Conservation (phyloP, 2,329 filamentous ascomycete genomes). For the Balansia obtecta region DNA sequence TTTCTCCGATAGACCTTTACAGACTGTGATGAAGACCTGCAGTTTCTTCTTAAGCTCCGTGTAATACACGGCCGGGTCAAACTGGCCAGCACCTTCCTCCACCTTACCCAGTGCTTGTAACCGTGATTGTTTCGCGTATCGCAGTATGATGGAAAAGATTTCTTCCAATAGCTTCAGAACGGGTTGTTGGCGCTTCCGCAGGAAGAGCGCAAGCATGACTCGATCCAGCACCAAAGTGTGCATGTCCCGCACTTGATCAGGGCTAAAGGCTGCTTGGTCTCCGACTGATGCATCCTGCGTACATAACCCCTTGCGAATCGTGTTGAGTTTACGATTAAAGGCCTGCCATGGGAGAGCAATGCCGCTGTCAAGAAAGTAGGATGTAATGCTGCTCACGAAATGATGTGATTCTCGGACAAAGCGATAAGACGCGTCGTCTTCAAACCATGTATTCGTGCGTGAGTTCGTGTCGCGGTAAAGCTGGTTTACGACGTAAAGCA, state of each 20-base stretch:
- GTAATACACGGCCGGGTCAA: conserved; percentile 39
- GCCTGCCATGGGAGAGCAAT: conserved; percentile 60
- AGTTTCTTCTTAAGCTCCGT: conserved; percentile 57
- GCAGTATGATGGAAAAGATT: conserved; percentile 60
- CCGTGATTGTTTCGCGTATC: conserved; percentile 47
- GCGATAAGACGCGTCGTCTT: conserved; percentile 31
- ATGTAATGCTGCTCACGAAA: conserved; percentile 59
- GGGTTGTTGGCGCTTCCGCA: conserved; percentile 63
- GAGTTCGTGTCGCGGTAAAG: conserved; percentile 46
- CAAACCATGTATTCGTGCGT: conserved; percentile 20
- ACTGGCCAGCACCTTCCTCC: conserved; percentile 6
- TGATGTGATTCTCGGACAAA: conserved; percentile 71
- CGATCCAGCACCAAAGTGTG: conserved; percentile 65
- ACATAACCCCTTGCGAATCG: conserved; percentile 45
- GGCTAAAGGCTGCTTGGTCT: conserved; percentile 31
- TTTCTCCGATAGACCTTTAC: conserved; percentile 54
- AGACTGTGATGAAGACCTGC: conserved; percentile 62
- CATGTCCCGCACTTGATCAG: conserved; percentile 53
- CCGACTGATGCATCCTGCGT: conserved; percentile 24
- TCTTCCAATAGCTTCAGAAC: conserved; percentile 63
- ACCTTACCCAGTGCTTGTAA: conserved; percentile 22
- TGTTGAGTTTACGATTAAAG: conserved; percentile 54
- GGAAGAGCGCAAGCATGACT: conserved; percentile 60
- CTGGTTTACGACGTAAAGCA: conserved; percentile 62
- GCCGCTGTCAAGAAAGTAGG: conserved; percentile 71